Conservation (phyloP, 2,329 filamentous ascomycete species). For the Fusarium oligoseptatum region DNA sequence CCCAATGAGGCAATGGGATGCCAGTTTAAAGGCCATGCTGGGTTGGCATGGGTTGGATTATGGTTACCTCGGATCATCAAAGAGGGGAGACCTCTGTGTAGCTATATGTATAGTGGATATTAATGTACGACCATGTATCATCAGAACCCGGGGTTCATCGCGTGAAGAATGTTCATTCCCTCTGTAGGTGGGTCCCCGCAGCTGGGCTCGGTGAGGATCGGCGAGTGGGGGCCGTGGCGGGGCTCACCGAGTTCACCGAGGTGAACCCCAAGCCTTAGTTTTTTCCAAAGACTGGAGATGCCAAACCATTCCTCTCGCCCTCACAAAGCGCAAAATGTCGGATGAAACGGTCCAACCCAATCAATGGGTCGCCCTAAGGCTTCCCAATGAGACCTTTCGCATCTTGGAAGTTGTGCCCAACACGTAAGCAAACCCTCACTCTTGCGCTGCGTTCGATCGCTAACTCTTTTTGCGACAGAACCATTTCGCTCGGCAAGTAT, state of each 20-base stretch:
- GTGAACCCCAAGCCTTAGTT: slow-evolving; percentile 43
- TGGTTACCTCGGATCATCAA: too few species aligned
- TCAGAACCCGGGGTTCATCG: not conserved
- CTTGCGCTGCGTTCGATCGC: slow-evolving; percentile 20
- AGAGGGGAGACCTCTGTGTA: too few species aligned
- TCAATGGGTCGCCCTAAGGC: slow-evolving; percentile 70
- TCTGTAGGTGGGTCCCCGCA: too few species aligned
- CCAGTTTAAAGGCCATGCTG: too few species aligned
- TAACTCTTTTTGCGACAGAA: slow-evolving; percentile 65
- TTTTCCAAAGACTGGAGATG: slow-evolving; percentile 37
- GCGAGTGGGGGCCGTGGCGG: slow-evolving; percentile 39
- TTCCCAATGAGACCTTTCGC: slow-evolving; percentile 70
- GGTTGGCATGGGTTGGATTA: too few species aligned
- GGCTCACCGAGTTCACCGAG: too few species aligned
- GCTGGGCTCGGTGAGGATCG: slow-evolving; percentile 21
- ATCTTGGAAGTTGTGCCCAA: slow-evolving; percentile 71
- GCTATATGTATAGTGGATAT: too few species aligned
- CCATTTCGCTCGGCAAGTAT: slow-evolving; percentile 91
- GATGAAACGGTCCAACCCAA: slow-evolving; percentile 62
- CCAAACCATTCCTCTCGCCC: slow-evolving; percentile 21
- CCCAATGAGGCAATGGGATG: not conserved
- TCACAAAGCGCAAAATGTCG: slow-evolving; percentile 45
- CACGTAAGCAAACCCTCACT: slow-evolving; percentile 60
- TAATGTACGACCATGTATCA: not conserved
- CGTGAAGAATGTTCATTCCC: too few species aligned